Evolutionary conservation across 371 early-diverging fungal genomes (phyloP).

Genomic region (Choanephora cucurbitarum): DNA sequence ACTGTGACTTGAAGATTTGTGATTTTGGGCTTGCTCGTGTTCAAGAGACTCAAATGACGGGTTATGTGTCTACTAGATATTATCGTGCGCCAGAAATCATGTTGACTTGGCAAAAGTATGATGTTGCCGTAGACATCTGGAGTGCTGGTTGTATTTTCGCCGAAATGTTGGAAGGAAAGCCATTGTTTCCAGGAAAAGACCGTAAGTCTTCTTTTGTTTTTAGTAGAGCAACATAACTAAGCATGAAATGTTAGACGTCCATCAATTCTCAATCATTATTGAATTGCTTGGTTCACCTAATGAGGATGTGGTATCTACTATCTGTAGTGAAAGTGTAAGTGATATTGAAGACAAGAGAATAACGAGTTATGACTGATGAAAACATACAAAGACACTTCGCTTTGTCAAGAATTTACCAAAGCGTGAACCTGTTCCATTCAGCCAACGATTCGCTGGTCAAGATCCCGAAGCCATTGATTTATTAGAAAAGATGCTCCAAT

Average conservation of each 20-base stretch:
- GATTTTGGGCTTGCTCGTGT: constrained; percentile 97
- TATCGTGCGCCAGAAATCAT: constrained; percentile 99
- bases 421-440: constrained; percentile 80
- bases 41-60: constrained; percentile 92
- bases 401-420: constrained; percentile 89
- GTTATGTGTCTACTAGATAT: constrained; percentile 97
- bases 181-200: constrained; percentile 96
- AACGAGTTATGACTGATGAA: neutral
- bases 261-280: constrained; percentile 94
- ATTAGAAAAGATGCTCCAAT: constrained; percentile 88
- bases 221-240: neutral
- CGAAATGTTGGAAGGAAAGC: constrained; percentile 95
- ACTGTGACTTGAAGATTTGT: constrained; percentile 97
- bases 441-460: constrained; percentile 54
- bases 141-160: constrained; percentile 99
- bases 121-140: constrained; percentile 99
- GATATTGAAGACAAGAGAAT: too few relatives aligned
- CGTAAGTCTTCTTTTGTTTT: constrained; percentile 49
- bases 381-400: constrained; percentile 72
- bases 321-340: constrained; percentile 87
- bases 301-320: constrained; percentile 90
- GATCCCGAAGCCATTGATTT: constrained; percentile 81
- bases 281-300: constrained; percentile 93
- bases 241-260: constrained; percentile 60
- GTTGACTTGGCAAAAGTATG: constrained; percentile 98